These are phyloP conservation scores for Fusarium compactum DNA, from an alignment of 2,329 filamentous ascomycete species.

Conservation along the genomic window DNA sequence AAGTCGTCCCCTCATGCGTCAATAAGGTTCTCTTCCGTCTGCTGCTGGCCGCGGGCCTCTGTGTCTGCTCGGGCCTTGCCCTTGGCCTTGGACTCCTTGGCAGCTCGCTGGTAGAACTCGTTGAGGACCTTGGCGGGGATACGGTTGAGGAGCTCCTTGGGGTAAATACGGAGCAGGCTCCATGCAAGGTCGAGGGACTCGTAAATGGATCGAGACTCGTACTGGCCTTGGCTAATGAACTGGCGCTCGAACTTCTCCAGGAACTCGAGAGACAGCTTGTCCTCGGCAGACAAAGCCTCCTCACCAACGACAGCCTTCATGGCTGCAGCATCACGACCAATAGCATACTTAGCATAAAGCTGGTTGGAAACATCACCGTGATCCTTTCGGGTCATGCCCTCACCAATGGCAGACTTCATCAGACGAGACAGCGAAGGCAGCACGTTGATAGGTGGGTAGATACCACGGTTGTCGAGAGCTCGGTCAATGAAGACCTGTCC, in stretches of 20 bases:
- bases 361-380: constrained; percentile 99
- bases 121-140: constrained; percentile 86
- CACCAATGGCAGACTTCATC: constrained; percentile 99
- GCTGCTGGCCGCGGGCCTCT: constrained; percentile 54
- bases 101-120: constrained; percentile 81
- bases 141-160: constrained; percentile 97
- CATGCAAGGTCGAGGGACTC: constrained; percentile 97
- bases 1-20: constrained; percentile 60
- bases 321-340: constrained; percentile 95
- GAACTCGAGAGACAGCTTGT: constrained; percentile 98
- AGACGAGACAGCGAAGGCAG: constrained; percentile 97
- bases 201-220: constrained; percentile 91
- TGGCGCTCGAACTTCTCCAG: constrained; percentile 97
- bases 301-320: constrained; percentile 99
- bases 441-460: constrained; percentile 99
- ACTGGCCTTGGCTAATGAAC: constrained; percentile 92
- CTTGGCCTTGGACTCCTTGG: constrained; percentile 73
- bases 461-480: constrained; percentile 92
- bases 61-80: constrained; percentile 65
- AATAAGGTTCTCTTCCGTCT: constrained; percentile 70
- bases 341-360: constrained; percentile 99
- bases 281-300: constrained; percentile 93
- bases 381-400: constrained; percentile 95
- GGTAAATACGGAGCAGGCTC: constrained; percentile 96
- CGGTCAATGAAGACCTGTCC: constrained; percentile 98